Base-by-base conservation (phyloP, 2,329 filamentous ascomycete species). In the Helicocarpus griseus region DNA sequence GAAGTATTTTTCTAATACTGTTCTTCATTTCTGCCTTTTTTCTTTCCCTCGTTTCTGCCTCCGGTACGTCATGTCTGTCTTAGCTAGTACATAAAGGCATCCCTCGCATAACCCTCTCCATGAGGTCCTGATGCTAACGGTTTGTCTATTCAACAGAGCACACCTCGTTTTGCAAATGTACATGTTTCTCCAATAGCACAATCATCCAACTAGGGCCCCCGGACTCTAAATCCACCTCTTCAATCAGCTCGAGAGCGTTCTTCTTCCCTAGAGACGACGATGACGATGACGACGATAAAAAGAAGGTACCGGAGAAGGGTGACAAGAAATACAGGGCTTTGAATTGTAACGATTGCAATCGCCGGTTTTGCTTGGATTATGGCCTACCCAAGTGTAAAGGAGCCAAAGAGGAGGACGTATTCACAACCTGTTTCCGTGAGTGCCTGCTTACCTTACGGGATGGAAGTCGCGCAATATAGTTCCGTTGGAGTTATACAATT, bases 111-210 rank as follows among this genome's bases (percentile, higher is more conserved):
- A 21, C 33, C 13, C 22, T 24, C 14, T 35, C 46, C 14, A 26
- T 29, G n/a, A n/a, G n/a, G 2, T 19, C 1, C 48, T 48, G n/a
- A 28, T 28, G 52, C 40, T 48, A 48, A 48, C 48, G 44, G 1
- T 17, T 41, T 22, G 2, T 24, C 13, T 17, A 36, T 17, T 13
- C 3, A 40, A 52, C 48, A 72, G 69, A 63, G 8, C 69, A 69
- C 11, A 79, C 80, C 14, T 83, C 81, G 53, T 86, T 85, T 68
- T 86, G 82, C 77, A 86, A 85, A 78, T 86, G 82, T 65, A 84
- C 80, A 52, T 85, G 82, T 66, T 81, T 80, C 68, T 75, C 75
- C 48, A 85, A 85, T 63, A 81, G 77, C 68, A 84, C 81, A 50
- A 83, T 86, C 48, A 84, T 86, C 57, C 77, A 81, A 17, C 77